Percentiles rank a stretch among this genome's conserved stretches.
These are phyloP conservation scores for Malus orientalis DNA, from an alignment of 306 rosid genomes.

Conservation along the genomic window DNA sequence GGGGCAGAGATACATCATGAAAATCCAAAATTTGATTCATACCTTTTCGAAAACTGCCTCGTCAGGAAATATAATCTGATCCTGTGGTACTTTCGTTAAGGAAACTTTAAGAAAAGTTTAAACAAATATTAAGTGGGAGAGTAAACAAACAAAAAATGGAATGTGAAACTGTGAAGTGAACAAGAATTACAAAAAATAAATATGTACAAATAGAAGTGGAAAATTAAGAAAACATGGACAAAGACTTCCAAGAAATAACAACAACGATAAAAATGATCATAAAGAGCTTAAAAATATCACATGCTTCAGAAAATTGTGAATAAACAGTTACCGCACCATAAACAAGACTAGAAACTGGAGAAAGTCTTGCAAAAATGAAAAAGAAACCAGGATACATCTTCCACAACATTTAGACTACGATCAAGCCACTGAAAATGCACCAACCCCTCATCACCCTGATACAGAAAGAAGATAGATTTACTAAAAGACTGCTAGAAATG, in stretches of 20 bases:
- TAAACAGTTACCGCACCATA: neutral
- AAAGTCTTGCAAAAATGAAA: neutral
- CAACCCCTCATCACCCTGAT: slow-evolving; percentile 85
- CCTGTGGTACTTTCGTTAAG: slow-evolving; percentile 62
- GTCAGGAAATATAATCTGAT: slow-evolving; percentile 86
- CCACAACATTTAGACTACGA: slow-evolving; percentile 61
- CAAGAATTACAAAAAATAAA: neutral
- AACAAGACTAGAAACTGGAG: neutral
- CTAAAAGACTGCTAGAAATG: neutral
- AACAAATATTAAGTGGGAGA: neutral
- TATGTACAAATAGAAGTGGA: neutral
- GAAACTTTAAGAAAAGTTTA: slow-evolving; percentile 11
- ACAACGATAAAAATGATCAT: neutral
- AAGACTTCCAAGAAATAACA: neutral
- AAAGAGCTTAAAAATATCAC: neutral
- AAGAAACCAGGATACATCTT: slow-evolving; percentile 78
- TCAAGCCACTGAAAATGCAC: slow-evolving; percentile 95
- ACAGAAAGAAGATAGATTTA: slow-evolving; percentile 14
- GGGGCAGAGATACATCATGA: neutral
- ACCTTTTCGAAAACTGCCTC: slow-evolving; percentile 96
- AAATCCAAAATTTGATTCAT: slow-evolving; percentile 11
- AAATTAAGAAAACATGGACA: neutral
- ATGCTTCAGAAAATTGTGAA: neutral
- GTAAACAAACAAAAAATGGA: neutral
- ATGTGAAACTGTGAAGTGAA: neutral